A percentile compares a stretch with the other conserved stretches of the same genome.
phyloP scores from a whole-genome alignment of 2,329 filamentous ascomycete species.

The Pseudocercospora ulei region DNA sequence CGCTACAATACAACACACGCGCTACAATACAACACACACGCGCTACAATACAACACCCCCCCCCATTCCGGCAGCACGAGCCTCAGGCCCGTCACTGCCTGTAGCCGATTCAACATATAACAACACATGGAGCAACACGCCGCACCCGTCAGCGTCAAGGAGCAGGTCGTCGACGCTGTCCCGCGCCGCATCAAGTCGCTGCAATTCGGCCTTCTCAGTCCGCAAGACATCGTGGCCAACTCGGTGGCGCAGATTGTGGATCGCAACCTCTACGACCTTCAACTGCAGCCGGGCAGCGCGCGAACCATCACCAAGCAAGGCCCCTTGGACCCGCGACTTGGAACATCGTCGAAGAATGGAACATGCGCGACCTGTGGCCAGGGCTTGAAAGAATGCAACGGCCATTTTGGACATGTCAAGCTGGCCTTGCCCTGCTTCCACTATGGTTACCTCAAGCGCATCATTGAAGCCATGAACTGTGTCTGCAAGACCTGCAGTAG shows the following conservation, averaged over 20 bases:
- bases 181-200: conserved; percentile 88
- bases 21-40: too few species aligned
- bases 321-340: conserved; percentile 77
- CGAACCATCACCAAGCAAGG: conserved; percentile 70
- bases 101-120: too few species aligned
- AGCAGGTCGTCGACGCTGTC: conserved; percentile 78
- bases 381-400: conserved; percentile 72
- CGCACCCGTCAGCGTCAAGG: conserved; percentile 47
- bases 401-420: conserved; percentile 89
- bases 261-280: conserved; percentile 82
- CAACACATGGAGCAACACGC: conserved; percentile 19
- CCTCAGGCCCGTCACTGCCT: conserved; percentile 12
- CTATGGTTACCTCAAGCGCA: conserved; percentile 89
- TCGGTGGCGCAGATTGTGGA: conserved; percentile 92
- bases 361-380: conserved; percentile 76
- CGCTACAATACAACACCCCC: not conserved
- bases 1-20: too few species aligned
- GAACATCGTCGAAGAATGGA: conserved; percentile 74
- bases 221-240: conserved; percentile 86
- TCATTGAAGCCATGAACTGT: conserved; percentile 81
- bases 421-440: conserved; percentile 89
- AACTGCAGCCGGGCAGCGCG: conserved; percentile 43
- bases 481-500: conserved; percentile 90
- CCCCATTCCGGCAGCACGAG: conserved; percentile 15
- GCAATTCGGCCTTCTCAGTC: conserved; percentile 84